These are phyloP conservation scores for Alternaria metachromatica DNA, from an alignment of 2,329 filamentous ascomycete species.

Conservation along the genomic window DNA sequence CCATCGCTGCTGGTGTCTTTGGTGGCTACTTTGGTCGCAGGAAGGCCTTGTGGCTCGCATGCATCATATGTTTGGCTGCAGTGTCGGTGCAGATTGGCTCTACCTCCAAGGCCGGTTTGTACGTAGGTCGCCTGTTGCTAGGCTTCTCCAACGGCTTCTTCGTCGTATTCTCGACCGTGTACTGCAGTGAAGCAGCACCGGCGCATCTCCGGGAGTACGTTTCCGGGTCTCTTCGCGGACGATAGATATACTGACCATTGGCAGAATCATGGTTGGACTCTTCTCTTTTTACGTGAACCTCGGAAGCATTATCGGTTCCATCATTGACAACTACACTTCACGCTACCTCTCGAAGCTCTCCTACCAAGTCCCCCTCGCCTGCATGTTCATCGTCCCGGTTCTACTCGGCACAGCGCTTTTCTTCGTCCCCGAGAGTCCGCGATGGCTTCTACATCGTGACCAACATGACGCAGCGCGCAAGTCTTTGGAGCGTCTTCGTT, in stretches of 20 bases:
- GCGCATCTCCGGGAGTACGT: constrained; percentile 40
- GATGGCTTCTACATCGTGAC: constrained; percentile 48
- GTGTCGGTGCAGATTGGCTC: constrained; percentile 31
- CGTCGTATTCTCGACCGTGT: constrained; percentile 62
- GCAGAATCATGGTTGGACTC: constrained; percentile 52
- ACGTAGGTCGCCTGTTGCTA: constrained; percentile 53
- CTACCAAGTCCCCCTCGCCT: constrained; percentile 57
- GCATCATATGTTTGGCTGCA: constrained; percentile 54
- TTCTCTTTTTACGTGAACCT: constrained; percentile 60
- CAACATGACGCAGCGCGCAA: constrained; percentile 19
- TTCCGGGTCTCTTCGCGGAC: neutral
- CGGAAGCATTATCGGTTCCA: constrained; percentile 56
- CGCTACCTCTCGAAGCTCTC: constrained; percentile 24
- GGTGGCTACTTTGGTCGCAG: constrained; percentile 57
- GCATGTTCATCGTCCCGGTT: constrained; percentile 60
- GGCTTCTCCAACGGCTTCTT: constrained; percentile 51
- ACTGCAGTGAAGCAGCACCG: constrained; percentile 53
- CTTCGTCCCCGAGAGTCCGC: constrained; percentile 47
- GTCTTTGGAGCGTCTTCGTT: constrained; percentile 28
- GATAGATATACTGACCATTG: constrained; percentile 33
- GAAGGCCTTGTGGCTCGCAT: constrained; percentile 57
- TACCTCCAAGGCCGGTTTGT: constrained; percentile 32
- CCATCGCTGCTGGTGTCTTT: constrained; percentile 57
- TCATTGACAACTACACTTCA: constrained; percentile 40
- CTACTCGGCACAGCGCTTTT: constrained; percentile 51